Percentiles rank a stretch among this genome's conserved stretches.
These are phyloP conservation scores for Rosa hybrid DNA, from an alignment of 331 rosid genomes.

Conservation along the genomic window DNA sequence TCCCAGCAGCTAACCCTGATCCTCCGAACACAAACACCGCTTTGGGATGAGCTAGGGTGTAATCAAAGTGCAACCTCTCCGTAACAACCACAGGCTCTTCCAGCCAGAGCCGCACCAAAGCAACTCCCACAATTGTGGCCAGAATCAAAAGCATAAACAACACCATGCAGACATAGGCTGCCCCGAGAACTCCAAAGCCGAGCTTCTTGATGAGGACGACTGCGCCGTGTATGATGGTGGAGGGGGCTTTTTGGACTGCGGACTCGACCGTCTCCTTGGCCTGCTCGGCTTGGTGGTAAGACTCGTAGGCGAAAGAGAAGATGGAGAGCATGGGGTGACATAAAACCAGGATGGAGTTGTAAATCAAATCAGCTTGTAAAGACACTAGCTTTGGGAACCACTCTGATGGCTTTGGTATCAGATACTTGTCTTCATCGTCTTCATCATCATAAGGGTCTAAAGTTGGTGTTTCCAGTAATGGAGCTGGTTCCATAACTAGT, in stretches of 20 bases:
- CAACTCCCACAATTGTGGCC: constrained; percentile 48
- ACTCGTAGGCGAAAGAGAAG: constrained; percentile 39
- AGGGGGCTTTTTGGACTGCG: constrained; percentile 35
- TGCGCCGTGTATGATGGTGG: constrained; percentile 32
- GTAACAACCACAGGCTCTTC: constrained; percentile 63
- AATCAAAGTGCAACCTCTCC: constrained; percentile 65
- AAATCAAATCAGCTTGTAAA: constrained; percentile 51
- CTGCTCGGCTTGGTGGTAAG: constrained; percentile 47
- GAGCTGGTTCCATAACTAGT: background rate
- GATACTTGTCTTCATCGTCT: constrained; percentile 12
- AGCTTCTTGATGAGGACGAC: constrained; percentile 44
- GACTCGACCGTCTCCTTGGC: constrained; percentile 41
- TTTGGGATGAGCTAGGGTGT: constrained; percentile 56
- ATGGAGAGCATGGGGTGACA: constrained; percentile 39
- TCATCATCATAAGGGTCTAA: background rate
- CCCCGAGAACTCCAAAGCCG: constrained; percentile 52
- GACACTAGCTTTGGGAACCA: constrained; percentile 40
- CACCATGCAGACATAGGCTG: constrained; percentile 51
- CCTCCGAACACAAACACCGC: constrained; percentile 46
- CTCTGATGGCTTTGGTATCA: constrained; percentile 38
- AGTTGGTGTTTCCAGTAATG: constrained; percentile 1
- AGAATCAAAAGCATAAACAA: constrained; percentile 41
- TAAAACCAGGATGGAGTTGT: constrained; percentile 38
- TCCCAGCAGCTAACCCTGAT: background rate
- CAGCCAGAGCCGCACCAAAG: constrained; percentile 53